These are phyloP conservation scores for Oenanthe sinensis DNA, from an alignment of 129 eudicot species.

Conservation along the genomic window DNA sequence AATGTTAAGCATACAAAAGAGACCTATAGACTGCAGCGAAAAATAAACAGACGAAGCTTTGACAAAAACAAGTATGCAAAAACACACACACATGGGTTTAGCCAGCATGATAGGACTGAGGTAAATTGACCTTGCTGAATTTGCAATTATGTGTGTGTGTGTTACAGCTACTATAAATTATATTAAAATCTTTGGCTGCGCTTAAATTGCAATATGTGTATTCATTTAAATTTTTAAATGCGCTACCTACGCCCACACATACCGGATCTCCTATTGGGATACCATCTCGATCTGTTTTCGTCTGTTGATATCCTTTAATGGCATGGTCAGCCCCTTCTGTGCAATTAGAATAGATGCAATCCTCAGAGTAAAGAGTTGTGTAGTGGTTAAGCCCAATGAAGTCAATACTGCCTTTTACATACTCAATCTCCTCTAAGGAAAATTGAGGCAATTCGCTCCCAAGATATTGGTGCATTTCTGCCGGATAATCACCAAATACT, in stretches of 20 bases:
- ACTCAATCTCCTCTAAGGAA: conserved; percentile 33
- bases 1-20: neutral
- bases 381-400: conserved; percentile 78
- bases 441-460: conserved; percentile 58
- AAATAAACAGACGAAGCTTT: neutral
- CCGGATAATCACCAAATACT: conserved; percentile 70
- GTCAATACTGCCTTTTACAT: conserved; percentile 47
- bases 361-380: conserved; percentile 51
- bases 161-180: neutral
- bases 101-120: neutral
- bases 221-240: neutral
- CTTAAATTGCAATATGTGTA: neutral
- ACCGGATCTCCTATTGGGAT: conserved; percentile 62
- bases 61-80: neutral
- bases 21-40: neutral
- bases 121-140: neutral
- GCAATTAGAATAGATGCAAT: conserved; percentile 49
- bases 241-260: conserved; percentile 3
- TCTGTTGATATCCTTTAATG: conserved; percentile 35
- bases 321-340: conserved; percentile 27
- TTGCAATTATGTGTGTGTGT: neutral
- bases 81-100: neutral
- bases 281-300: conserved; percentile 42
- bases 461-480: conserved; percentile 48
- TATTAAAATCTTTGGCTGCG: neutral